Evolutionary conservation across 441 rosid genomes (phyloP), one percentile per base, ranked within the genome.

Genomic region (Jatropha multifida): DNA sequence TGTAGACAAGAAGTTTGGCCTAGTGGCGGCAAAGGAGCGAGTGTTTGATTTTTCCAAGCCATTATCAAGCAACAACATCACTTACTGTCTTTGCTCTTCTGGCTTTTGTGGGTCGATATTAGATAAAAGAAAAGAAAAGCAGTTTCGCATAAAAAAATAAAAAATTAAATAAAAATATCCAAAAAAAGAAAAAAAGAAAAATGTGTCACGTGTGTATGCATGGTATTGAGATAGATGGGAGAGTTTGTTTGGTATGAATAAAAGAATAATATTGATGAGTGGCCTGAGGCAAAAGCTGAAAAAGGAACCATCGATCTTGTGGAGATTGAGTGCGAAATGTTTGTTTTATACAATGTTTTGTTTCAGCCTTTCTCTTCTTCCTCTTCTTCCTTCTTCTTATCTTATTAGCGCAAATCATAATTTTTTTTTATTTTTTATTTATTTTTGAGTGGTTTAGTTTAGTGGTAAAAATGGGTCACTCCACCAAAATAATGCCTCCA

Each of bases 401-500:
- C 18, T 51, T 6, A 11, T 44, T 7, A 42, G 48, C 9, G 23
- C 23, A 23, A 44, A 14, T 51, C 18, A 12, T 12, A 51, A 51
- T 3, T 68, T 38, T 9, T 32, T 32, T 32, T 32, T 32, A 32
- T 32, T 1, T 32, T 1, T 32, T 32, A 0, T 32, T 1, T 37
- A 56, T 76, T 63, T 52, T 77, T 66, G 69, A 82, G 69, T 76
- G 81, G 66, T 59, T 63, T 32, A 32, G 32, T 32, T 44, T 54
- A 83, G 76, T 46, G 78, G 68, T 46, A 84, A 82, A 77, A 77
- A 64, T 61, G 83, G 76, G 81, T n/a, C 56, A 69, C 81, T 75
- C 87, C 83, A 69, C 74, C 77, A 49, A 79, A 87, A 89, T 83
- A 84, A 90, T 90, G 88, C 81, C 70, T 72, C 61, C 82, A 85